Percentiles rank a stretch among this genome's conserved stretches.
These are phyloP conservation scores for Syzygium syzygioides DNA, from an alignment of 441 rosid species.

Conservation along the genomic window DNA sequence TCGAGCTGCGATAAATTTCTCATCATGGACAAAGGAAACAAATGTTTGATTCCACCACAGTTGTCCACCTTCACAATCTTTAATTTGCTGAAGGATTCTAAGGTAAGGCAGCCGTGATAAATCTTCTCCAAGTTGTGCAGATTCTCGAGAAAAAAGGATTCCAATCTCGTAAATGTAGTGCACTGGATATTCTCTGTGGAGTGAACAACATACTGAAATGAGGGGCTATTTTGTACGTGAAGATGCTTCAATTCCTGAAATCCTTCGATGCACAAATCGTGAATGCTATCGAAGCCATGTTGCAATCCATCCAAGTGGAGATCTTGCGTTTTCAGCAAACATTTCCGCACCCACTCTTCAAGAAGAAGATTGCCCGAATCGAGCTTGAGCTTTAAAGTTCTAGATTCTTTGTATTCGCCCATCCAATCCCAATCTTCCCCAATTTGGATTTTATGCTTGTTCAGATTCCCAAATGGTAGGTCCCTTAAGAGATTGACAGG, in stretches of 20 bases:
- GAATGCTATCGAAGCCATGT: not conserved
- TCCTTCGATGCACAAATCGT: not conserved
- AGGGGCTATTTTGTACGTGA: not conserved
- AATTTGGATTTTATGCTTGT: not conserved
- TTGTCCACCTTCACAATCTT: not conserved
- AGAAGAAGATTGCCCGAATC: not conserved
- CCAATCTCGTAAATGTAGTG: not conserved
- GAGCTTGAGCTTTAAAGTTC: not conserved
- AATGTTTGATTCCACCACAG: not conserved
- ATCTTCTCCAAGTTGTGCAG: not conserved
- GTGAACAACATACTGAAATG: not conserved
- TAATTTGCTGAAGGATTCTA: not conserved
- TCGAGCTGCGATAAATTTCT: not conserved
- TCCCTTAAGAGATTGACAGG: not conserved
- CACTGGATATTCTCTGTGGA: not conserved
- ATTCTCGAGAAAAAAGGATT: not conserved
- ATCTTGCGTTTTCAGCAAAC: not conserved
- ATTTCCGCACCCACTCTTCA: not conserved
- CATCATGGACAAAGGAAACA: not conserved
- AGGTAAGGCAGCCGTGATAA: not conserved
- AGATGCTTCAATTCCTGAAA: not conserved
- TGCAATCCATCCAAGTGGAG: not conserved
- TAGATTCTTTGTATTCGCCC: not conserved
- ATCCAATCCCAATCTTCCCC: rapidly evolving
- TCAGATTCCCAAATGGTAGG: not conserved